phyloP scores from a whole-genome alignment of 2,329 filamentous ascomycete species.

The Aphanocladium album region DNA sequence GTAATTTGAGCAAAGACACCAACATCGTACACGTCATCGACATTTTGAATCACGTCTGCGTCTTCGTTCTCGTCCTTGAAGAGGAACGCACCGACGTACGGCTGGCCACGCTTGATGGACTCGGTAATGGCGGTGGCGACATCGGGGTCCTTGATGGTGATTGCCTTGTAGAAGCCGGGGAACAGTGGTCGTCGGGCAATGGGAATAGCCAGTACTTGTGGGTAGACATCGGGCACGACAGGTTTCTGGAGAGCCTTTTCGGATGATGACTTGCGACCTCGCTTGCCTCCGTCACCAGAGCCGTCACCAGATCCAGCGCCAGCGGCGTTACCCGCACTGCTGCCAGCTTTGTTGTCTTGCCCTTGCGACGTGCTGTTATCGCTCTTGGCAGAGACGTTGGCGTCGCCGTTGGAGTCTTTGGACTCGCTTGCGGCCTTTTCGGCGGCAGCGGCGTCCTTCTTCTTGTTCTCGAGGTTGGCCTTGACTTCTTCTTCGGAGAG shows the following conservation, averaged over 20 bases:
- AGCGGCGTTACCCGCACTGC: constrained; percentile 44
- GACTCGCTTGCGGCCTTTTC: constrained; percentile 45
- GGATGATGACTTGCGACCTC: constrained; percentile 59
- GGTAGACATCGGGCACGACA: constrained; percentile 88
- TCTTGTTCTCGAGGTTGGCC: constrained; percentile 45
- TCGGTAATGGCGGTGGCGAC: constrained; percentile 91
- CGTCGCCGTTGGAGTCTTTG: constrained; percentile 37
- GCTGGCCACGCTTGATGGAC: constrained; percentile 94
- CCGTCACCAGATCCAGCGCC: constrained; percentile 38
- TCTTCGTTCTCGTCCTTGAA: constrained; percentile 96
- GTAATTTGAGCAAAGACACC: constrained; percentile 98
- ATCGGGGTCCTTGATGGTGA: constrained; percentile 89
- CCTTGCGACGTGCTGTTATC: constrained; percentile 29
- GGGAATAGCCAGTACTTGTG: constrained; percentile 94
- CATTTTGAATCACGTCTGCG: constrained; percentile 84
- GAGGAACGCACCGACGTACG: constrained; percentile 93
- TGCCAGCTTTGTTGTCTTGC: constrained; percentile 48
- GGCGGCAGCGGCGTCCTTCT: constrained; percentile 29
- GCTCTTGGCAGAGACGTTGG: constrained; percentile 41
- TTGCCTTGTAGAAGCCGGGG: constrained; percentile 97
- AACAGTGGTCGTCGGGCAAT: constrained; percentile 92
- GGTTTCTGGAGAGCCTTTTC: constrained; percentile 82
- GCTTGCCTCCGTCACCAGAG: constrained; percentile 59
- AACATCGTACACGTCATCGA: constrained; percentile 89
- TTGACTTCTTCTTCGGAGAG: constrained; percentile 50